Base-by-base conservation (phyloP, 768 basidiomycete genomes). In the Cubamyces sp. region DNA sequence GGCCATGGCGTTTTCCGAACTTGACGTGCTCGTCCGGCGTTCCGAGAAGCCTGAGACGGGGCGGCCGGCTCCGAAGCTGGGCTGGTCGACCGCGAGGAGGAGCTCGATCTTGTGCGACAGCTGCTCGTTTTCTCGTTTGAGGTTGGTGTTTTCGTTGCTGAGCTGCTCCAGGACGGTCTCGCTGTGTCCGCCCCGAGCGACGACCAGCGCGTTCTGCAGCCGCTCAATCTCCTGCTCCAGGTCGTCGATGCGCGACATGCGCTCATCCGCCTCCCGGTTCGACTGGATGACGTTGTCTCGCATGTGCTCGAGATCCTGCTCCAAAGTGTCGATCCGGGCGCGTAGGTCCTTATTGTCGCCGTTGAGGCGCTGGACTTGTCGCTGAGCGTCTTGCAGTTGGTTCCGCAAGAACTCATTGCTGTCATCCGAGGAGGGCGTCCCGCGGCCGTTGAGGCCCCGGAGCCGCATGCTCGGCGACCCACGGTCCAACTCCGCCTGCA, bases 81-180 rank as follows among this genome's bases (percentile, higher is more conserved):
- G 84, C 67, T 91, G 90, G 68, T 94, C 92, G 46, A 91, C 92
- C 69, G 94, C 92, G 55, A 96, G 83, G 16, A 96, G 81, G 49
- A 96, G 82, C 59, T 87, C 90, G 68, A 96, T 94, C 81, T 94
- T 94, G 73, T 92, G 92, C n/a, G 89, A 88, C 46, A 95, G 83
- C 67, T 94, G 87, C 70, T 92, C 90, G 73, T 95, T 95, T 75
- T 95, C 92, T 59, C 86, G 84, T 73, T 89, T 87, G 61, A 95
- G 85, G 34, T 78, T 81, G 18, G 84, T 81, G 74, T 94, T 95
- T 72, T 96, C 92, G 73, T 80, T 84, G 73, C 87, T 87, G 64
- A 97, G 84, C 73, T 88, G 89, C 75, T 96, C 93, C 40, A 92
- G 73, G 45, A 88, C 71, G 8, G 89, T 87, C 76, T 93, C 91